Evolutionary conservation across 192 early-diverging fungal species (phyloP), one percentile per base, ranked within the genome.

Genomic region (Gryganskiella cystojenkinii): DNA sequence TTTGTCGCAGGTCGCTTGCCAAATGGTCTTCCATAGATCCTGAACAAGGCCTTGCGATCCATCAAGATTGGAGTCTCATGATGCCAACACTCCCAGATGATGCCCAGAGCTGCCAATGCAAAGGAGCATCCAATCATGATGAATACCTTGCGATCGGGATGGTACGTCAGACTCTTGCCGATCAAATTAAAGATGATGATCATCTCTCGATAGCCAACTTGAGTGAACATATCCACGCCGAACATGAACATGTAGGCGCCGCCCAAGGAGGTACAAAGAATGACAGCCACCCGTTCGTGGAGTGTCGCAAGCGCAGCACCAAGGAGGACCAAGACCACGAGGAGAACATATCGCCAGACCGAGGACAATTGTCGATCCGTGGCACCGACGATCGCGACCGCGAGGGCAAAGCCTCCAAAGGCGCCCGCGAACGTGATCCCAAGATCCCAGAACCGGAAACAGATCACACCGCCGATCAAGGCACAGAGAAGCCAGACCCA

Each of bases 151-250:
- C 24, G 35, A 47, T 64, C 37, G 0, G 74, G 61, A 37, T 69
- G 60, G 56, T 78, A 78, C 1, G 42, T 33, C 4, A 78, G 31
- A 0, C 61, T 43, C 49, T 8, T 78, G 8, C 74, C 67, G 4
- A 61, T 43, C 25, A 69, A 60, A 2, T 64, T 24, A 28, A 78
- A 66, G 27, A 78, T 64, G 5, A 69, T 50, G 28, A 78, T 45
- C 60, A 78, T 78, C 24, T 78, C 74, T 3, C 74, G 60, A 57
- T 89, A 79, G 0, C 89, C 89, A 20, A 65, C 64, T 43, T 84
- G 70, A 8, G 67, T 24, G 44, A 87, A 86, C 47, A 83, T 65
- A 54, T 90, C 89, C 2, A 89, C 46, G 6, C 88, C 89, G 24
- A 58, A 71, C 50, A 81, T 63, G 56, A 89, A 40, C 33, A 82